Percentiles rank a stretch among this genome's conserved stretches.
Conservation (phyloP, 2,329 filamentous ascomycete genomes). For the Helminthosporium solani region DNA sequence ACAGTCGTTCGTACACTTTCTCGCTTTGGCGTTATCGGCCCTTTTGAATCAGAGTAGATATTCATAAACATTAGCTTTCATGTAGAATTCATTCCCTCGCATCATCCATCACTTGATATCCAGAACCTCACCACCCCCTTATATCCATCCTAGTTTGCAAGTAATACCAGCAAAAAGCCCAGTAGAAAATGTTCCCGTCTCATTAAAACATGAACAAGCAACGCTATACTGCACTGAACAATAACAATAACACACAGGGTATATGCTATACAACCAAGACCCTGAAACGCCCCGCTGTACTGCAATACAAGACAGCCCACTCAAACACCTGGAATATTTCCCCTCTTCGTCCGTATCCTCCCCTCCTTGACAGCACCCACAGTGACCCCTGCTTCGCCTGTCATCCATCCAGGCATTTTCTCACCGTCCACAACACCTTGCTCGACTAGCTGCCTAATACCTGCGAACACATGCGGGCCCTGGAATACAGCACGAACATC, state of each 20-base stretch:
- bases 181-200: too few species aligned
- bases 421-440: slow-evolving; percentile 72
- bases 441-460: slow-evolving; percentile 75
- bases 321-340: slow-evolving; percentile 27
- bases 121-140: too few species aligned
- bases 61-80: too few species aligned
- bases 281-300: slow-evolving; percentile 3
- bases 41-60: too few species aligned
- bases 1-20: too few species aligned
- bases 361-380: slow-evolving; percentile 68
- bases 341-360: slow-evolving; percentile 51
- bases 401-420: slow-evolving; percentile 87
- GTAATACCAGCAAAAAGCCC: too few species aligned
- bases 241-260: not conserved
- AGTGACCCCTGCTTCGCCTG: slow-evolving; percentile 79
- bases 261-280: slow-evolving; percentile 2
- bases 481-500: slow-evolving; percentile 67
- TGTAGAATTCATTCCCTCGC: too few species aligned
- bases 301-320: not conserved
- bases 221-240: not conserved
- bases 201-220: not conserved
- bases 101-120: not conserved
- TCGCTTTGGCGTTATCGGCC: too few species aligned
- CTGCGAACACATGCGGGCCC: slow-evolving; percentile 77
- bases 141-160: too few species aligned